phyloP scores from a whole-genome alignment of 805 yeast genomes.

The Saccharomyces jurei region DNA sequence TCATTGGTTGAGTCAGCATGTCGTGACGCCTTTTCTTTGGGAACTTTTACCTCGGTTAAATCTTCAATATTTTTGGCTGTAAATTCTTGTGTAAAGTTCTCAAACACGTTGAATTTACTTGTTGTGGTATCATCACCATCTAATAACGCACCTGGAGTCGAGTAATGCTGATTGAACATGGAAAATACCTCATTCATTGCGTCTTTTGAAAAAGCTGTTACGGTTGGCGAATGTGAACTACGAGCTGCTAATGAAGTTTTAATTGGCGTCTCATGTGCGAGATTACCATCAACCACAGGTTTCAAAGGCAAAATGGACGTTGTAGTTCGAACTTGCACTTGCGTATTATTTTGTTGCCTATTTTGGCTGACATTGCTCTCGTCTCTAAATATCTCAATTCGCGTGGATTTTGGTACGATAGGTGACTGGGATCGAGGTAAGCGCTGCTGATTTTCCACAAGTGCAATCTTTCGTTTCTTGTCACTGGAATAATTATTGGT shows the following conservation, averaged over 20 bases:
- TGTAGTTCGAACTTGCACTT: slow-evolving; percentile 10
- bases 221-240: slow-evolving; percentile 58
- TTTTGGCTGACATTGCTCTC: not conserved
- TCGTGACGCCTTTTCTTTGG: not conserved
- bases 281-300: slow-evolving; percentile 12
- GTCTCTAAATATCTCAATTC: not conserved
- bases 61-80: slow-evolving; percentile 30
- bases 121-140: slow-evolving; percentile 24
- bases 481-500: not conserved
- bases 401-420: not conserved
- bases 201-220: slow-evolving; percentile 66
- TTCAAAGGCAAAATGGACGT: slow-evolving; percentile 41
- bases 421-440: not conserved
- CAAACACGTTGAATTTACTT: slow-evolving; percentile 20
- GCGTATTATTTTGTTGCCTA: not conserved
- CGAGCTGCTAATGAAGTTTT: slow-evolving; percentile 2
- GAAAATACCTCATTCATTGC: slow-evolving; percentile 66
- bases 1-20: not conserved
- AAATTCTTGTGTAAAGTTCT: slow-evolving; percentile 33
- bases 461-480: not conserved
- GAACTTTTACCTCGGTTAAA: slow-evolving; percentile 29
- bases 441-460: not conserved
- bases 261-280: slow-evolving; percentile 9
- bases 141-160: slow-evolving; percentile 12
- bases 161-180: slow-evolving; percentile 54